Percentiles rank a stretch among this genome's conserved stretches.
phyloP scores from a whole-genome alignment of 148 eudicot genomes.

The Diospyros kaki region DNA sequence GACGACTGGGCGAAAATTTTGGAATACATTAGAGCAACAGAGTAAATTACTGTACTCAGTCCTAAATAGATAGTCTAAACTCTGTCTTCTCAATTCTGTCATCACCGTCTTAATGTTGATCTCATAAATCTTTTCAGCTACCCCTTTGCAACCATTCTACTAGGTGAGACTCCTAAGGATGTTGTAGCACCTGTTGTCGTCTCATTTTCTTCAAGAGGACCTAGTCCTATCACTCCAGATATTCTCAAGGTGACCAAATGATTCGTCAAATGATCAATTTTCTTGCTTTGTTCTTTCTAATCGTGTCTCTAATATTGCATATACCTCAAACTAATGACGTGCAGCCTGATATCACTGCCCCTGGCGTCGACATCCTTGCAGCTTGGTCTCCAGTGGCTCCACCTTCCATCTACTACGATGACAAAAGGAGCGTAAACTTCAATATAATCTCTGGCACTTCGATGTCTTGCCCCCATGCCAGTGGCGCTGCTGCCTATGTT shows the following conservation, averaged over 20 bases:
- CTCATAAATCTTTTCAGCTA: background rate
- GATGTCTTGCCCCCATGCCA: slow-evolving; percentile 17
- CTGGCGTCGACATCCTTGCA: slow-evolving; percentile 4
- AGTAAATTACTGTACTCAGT: background rate
- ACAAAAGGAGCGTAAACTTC: background rate
- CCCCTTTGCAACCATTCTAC: slow-evolving; percentile 2
- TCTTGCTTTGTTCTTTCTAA: background rate
- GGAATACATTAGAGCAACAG: slow-evolving; percentile 4
- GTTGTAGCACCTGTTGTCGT: slow-evolving; percentile 3
- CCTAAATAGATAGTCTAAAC: too few relatives aligned
- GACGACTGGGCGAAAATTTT: background rate
- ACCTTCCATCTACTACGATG: background rate
- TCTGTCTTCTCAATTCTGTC: too few relatives aligned
- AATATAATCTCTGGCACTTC: slow-evolving; percentile 18
- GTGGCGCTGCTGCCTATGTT: slow-evolving; percentile 13
- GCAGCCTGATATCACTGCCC: slow-evolving; percentile 13
- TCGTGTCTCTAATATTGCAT: background rate
- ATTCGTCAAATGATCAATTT: background rate
- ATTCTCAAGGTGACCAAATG: slow-evolving; percentile 9
- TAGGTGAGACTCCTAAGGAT: background rate
- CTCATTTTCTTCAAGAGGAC: slow-evolving; percentile 20
- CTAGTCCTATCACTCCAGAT: slow-evolving; percentile 1
- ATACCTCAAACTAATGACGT: background rate
- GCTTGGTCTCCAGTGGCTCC: slow-evolving; percentile 5
- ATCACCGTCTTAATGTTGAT: background rate